Evolutionary conservation across 495 filamentous ascomycete genomes (phyloP).

Genomic region (Niebla homalea): DNA sequence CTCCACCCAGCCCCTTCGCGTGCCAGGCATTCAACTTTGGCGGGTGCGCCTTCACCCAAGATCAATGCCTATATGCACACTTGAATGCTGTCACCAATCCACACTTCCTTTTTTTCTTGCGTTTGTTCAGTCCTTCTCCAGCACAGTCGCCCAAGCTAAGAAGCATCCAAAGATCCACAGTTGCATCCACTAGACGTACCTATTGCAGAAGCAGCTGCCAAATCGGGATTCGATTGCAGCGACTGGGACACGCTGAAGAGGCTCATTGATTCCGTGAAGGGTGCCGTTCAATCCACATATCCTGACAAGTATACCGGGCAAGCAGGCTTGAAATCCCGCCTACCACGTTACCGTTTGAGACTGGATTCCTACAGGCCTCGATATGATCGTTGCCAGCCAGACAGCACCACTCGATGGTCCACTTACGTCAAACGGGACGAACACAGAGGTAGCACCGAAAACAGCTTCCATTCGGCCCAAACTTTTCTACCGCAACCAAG

Average conservation of each 20-base stretch:
- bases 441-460: not conserved
- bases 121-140: not conserved
- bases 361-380: not conserved
- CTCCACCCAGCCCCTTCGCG: constrained; percentile 8
- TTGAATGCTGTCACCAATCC: not conserved
- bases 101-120: not conserved
- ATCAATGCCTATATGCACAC: constrained; percentile 9
- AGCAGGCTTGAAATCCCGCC: not conserved
- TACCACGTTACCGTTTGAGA: constrained; percentile 6
- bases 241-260: constrained; percentile 2
- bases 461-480: not conserved
- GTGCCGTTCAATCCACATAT: constrained; percentile 1
- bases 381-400: too few species aligned
- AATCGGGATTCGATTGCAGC: constrained; percentile 15
- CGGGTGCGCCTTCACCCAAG: not conserved
- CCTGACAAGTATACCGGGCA: constrained; percentile 10
- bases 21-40: constrained; percentile 8
- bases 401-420: too few species aligned
- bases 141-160: not conserved
- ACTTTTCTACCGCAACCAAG: not conserved
- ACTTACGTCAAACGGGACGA: not conserved
- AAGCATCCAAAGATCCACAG: constrained; percentile 1
- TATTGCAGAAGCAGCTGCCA: constrained; percentile 13
- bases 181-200: constrained; percentile 1
- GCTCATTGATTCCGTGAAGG: constrained; percentile 6